Base-by-base conservation (phyloP, 2,329 filamentous ascomycete genomes). In the Aspergillus chevalieri region DNA sequence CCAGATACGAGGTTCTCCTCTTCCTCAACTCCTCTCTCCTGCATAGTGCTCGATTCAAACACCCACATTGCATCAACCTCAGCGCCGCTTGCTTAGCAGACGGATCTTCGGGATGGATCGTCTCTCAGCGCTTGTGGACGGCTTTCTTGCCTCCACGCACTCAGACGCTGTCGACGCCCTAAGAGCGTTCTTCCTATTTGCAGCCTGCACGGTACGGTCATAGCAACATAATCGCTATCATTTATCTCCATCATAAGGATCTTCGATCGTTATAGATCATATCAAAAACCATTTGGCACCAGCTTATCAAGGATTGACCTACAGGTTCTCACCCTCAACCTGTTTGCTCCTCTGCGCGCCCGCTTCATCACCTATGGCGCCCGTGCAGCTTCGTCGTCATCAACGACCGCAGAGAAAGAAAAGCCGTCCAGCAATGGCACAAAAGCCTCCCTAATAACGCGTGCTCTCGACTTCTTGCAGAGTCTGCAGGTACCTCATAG, bases 401-500 rank as follows among this genome's bases (percentile, higher is more conserved):
- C 60, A 30, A 52, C 47, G 53, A 53, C 49, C 49, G 51, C 50
- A 48, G 54, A 55, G 49, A 39, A 47, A 21, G 38, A 44, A 36
- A 36, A 46, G 22, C 47, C 44, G 15, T 33, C 50, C 19, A 36
- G 34, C n/a, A 49, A 44, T 39, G 33, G 46, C 24, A 57, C 49
- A 50, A 58, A 10, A 38, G 43, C 10, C 15, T 55, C 57, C 2
- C 39, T 48, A 3, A 24, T 55, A 9, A 50, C 57, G 33, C 53
- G 47, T 30, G 43, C 74, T 43, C 71, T 83, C 51, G 80, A 83
- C 58, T 65, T 64, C 50, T 61, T 80, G 17, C 77, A 80, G 30
- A 71, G 67, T 34, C 66, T 79, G 57, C 80, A 81, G 64, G 85
- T 96, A 33, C 90, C 92, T 19, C 93, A 97, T 71, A 80, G 80